Base-by-base conservation (phyloP, 2,329 filamentous ascomycete species). In the Hymenoscyphus infarciens region DNA sequence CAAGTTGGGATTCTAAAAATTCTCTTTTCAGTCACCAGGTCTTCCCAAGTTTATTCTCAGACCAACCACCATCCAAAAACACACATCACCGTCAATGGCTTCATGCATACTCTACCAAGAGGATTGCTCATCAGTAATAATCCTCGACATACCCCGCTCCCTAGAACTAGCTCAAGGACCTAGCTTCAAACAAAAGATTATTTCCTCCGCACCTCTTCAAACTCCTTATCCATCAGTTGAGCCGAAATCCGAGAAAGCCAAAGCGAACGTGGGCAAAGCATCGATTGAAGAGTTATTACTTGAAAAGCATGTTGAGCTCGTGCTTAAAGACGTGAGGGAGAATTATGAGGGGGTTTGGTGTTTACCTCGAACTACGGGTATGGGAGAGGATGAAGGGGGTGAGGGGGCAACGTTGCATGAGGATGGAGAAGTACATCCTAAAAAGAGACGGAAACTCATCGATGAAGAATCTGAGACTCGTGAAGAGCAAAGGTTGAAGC, bases 131-230 rank as follows among this genome's bases (percentile, higher is more conserved):
- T 79, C 81, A 55, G 75, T 87, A 60, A 78, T 84, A 25, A 73
- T 92, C 29, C 74, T 92, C 59, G 90, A 93, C 70, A 83, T 92
- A 55, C 89, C 90, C 27, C 78, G 80, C 19, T 90, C 90, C 1
- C 83, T 92, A 45, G 86, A 89, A 67, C 79, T 84, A 64, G 85
- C 84, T 19, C 90, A 92, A 75, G 79, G 55, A 16, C 2, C 8
- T 2, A 2, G 16, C 4, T 49, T 27, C 11, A 52, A 1, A n/a
- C 54, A 49, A 56, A 69, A 61, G 60, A 56, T 75, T 1, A 31
- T 79, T 13, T 83, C 82, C 0, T 75, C 70, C 2, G 10, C 67
- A 53, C 77, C 82, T 1, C 63, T 78, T 10, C 62, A 75, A 27
- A 57, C 70, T 10, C 80, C 82, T 3, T 82, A 77, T 63, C 74